Base-by-base conservation (phyloP, 352 stramenopile species). In the Peronospora destructor region DNA sequence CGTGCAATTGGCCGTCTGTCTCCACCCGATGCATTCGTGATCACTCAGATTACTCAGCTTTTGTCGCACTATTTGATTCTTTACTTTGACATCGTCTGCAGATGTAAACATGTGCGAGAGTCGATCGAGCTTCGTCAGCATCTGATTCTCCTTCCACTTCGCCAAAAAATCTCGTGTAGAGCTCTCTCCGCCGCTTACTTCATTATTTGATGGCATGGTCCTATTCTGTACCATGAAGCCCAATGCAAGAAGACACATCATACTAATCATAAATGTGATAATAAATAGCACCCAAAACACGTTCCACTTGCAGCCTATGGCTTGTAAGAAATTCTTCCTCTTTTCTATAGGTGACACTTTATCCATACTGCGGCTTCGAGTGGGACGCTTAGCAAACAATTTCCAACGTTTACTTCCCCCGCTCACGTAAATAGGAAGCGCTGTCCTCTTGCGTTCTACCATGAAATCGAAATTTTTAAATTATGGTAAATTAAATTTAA, bases 1-100 rank as follows among this genome's bases (percentile, higher is more conserved):
- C 6, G 66, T 73, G 47, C 78, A 87, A 19, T 76, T 65, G 11
- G 34, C 48, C 6, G 78, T 87, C 43, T 69, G 61, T 21, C 68
- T 56, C 75, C 75, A 89, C 9, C 65, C 69, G 0, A 85, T 38
- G 29, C 77, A 89, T 44, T 86, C 69, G 36, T 73, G 83, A 34
- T 81, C 66, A 9, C 54, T 61, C 10, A 82, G 34, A 50, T 84
- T 51, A 17, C 51, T 47, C 33, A 75, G 44, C 23, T 59, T 42
- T 11, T 51, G 43, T 3, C 43, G 40, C 13, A 58, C 65, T 11
- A 47, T 30, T 33, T 56, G 38, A 19, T 47, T 56, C 25, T 57
- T 61, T 19, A 62, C 45, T 19, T 63, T 61, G 1, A 49, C 23
- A 7, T 54, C 53, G 28, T 64, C 49, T 32, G 64, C 46, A 1